Evolutionary conservation across 2,329 filamentous ascomycete genomes (phyloP).

Genomic region (Colletotrichum paranaense): DNA sequence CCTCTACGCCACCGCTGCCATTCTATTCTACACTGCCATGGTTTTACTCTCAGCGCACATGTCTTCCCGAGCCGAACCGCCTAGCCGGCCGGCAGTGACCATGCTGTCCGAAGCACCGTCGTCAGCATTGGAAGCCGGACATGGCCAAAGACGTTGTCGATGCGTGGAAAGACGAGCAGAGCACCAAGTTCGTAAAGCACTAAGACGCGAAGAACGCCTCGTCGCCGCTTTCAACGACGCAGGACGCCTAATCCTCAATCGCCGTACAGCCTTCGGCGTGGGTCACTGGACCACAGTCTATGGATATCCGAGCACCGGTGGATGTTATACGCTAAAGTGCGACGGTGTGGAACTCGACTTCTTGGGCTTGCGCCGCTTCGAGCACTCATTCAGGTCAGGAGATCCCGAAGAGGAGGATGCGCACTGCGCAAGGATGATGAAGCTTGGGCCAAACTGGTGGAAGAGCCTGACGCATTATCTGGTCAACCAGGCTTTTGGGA

Average conservation of each 20-base stretch:
- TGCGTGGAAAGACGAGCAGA: neutral
- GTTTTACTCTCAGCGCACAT: neutral
- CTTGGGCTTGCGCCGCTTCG: slow-evolving; percentile 29
- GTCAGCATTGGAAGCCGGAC: neutral
- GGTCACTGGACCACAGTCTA: slow-evolving; percentile 1
- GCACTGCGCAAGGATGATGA: slow-evolving; percentile 28
- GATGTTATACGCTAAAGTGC: slow-evolving; percentile 16
- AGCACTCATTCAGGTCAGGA: slow-evolving; percentile 21
- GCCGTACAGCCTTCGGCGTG: slow-evolving; percentile 4
- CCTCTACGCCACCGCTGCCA: neutral
- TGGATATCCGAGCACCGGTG: slow-evolving; percentile 13
- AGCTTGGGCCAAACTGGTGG: slow-evolving; percentile 23
- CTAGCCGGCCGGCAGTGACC: neutral
- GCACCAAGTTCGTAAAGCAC: neutral
- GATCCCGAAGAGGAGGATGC: slow-evolving; percentile 29
- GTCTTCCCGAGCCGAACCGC: neutral
- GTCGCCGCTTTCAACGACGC: neutral
- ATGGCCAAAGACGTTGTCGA: neutral
- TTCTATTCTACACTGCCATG: neutral
- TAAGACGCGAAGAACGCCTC: neutral
- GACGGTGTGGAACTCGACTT: slow-evolving; percentile 35
- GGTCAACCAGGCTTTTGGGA: neutral
- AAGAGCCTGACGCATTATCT: neutral
- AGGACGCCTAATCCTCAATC: neutral
- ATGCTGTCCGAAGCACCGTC: neutral